Evolutionary conservation across 306 rosid species (phyloP), one percentile per base, ranked within the genome.

Genomic region (Vigna angularis): DNA sequence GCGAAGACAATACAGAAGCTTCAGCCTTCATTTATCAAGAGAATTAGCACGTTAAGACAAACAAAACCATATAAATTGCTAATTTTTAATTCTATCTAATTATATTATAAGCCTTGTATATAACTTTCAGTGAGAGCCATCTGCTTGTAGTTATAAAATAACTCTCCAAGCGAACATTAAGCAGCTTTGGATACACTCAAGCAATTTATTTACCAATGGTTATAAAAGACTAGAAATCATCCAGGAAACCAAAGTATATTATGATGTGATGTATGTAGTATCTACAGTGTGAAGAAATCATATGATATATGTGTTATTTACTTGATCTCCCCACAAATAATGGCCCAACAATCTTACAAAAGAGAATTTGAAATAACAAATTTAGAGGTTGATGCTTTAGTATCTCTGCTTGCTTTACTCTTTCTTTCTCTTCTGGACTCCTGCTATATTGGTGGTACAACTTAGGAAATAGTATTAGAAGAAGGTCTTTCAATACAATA

Each of bases 1-100:
- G 36, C 9, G 98, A 98, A 59, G 99, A 91, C 76, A 95, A 15
- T 22, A 90, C 93, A 8, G 97, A 93, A 66, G 91, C 98, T 83
- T 95, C 97, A 2, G 97, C 96, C 98, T 95, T 86, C 85, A 79
- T 48, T 49, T 13, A 9, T 51, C 75, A 68, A 83, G 26, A 74
- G 1, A 64, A n/a, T 7, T 5, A 48, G 68, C 7, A 9, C 0
- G 70, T 8, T 45, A 7, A 10, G 13, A 5, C 3, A 13, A 3
- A 9, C 6, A 15, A 17, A 13, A 69, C 20, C 30, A 83, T 4
- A 32, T 65, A 47, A 44, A 53, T 53, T 45, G 18, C 44, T 44
- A 44, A 5, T 32, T 24, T 3, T 26, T 26, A 26, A 26, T 26
- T 26, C 28, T 26, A 26, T 26, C 28, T 26, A 26, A 2, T 2